Conservation (phyloP, 768 basidiomycete genomes). For the Calocera viscosa region DNA sequence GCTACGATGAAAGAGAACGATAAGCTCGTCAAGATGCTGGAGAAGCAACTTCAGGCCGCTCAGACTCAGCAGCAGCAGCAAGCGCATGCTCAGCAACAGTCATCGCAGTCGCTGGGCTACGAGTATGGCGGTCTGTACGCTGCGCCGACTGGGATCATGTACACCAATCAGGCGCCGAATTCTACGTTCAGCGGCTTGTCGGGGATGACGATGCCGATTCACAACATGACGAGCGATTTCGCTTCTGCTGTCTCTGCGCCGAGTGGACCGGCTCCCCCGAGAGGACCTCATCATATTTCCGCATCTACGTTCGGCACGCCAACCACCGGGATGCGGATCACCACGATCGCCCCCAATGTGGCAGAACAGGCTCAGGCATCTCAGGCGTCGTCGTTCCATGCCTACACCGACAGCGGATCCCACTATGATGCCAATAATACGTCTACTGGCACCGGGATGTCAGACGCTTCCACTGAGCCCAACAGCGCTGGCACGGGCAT, state of each 20-base stretch:
- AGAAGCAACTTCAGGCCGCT: background rate
- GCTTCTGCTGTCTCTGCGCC: background rate
- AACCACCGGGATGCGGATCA: background rate
- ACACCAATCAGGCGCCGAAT: background rate
- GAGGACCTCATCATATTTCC: background rate
- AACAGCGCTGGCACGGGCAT: background rate
- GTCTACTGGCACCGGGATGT: background rate
- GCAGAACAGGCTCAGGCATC: background rate
- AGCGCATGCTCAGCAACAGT: background rate
- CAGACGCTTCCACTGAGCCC: background rate
- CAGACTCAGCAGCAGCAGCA: background rate
- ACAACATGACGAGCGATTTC: background rate
- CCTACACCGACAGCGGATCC: background rate
- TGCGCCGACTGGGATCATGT: background rate
- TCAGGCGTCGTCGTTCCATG: background rate
- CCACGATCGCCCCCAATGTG: background rate
- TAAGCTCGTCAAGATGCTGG: background rate
- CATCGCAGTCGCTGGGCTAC: background rate
- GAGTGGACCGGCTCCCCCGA: background rate
- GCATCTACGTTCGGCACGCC: background rate
- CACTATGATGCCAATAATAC: background rate
- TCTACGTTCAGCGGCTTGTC: background rate
- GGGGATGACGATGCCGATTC: background rate
- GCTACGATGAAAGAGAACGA: slow-evolving; percentile 31
- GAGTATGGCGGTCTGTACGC: background rate